phyloP scores from a whole-genome alignment of 768 basidiomycete genomes.

The Boletus rubescentipes region DNA sequence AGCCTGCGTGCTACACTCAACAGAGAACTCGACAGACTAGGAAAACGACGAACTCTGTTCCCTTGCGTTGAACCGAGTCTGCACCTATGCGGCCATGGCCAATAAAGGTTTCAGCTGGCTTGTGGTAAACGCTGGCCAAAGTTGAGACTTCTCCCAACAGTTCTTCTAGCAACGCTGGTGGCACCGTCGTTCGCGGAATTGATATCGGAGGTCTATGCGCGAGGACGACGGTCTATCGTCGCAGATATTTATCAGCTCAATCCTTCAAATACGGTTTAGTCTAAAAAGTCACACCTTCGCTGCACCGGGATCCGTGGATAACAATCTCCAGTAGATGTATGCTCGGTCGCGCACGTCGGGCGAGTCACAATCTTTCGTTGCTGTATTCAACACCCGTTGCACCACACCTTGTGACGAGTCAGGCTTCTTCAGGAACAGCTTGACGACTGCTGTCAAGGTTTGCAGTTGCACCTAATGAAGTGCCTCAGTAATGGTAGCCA shows the following conservation, averaged over 20 bases:
- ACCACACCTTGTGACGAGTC: slow-evolving; percentile 91
- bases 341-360: slow-evolving; percentile 96
- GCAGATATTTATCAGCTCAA: neutral
- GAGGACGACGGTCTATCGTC: slow-evolving; percentile 75
- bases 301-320: slow-evolving; percentile 93
- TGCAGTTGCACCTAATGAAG: slow-evolving; percentile 62
- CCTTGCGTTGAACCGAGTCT: slow-evolving; percentile 69
- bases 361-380: slow-evolving; percentile 96
- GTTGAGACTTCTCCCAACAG: slow-evolving; percentile 86
- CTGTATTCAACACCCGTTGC: slow-evolving; percentile 87
- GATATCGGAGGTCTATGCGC: slow-evolving; percentile 92
- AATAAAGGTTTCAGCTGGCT: slow-evolving; percentile 93
- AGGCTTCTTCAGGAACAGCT: slow-evolving; percentile 93
- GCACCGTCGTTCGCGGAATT: slow-evolving; percentile 86
- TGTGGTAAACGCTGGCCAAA: slow-evolving; percentile 95
- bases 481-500: neutral
- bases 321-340: slow-evolving; percentile 95
- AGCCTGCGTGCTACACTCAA: slow-evolving; percentile 35
- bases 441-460: slow-evolving; percentile 93
- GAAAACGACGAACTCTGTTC: slow-evolving; percentile 49
- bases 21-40: neutral
- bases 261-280: neutral
- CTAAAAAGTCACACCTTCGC: slow-evolving; percentile 66
- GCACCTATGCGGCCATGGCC: slow-evolving; percentile 88
- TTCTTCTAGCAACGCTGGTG: slow-evolving; percentile 86